phyloP scores from a whole-genome alignment of 371 early-diverging fungal genomes.

The Smittium mucronatum region DNA sequence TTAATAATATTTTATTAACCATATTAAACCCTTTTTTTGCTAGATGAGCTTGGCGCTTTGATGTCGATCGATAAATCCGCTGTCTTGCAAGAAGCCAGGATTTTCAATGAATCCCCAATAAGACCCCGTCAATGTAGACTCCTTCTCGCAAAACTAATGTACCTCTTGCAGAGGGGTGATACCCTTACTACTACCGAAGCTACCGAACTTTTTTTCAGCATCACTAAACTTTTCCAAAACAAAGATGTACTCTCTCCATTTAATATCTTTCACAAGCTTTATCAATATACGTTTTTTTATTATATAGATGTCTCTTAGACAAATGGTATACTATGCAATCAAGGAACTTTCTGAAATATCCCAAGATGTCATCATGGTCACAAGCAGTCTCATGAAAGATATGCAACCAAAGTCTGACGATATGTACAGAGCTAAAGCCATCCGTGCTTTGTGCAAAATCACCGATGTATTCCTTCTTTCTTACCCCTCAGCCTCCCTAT shows the following conservation, averaged over 20 bases:
- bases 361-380: constrained; percentile 95
- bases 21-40: neutral
- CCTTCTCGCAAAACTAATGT: constrained; percentile 83
- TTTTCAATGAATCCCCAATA: constrained; percentile 93
- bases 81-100: constrained; percentile 91
- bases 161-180: constrained; percentile 81
- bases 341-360: constrained; percentile 87
- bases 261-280: neutral
- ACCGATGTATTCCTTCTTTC: constrained; percentile 60
- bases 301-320: constrained; percentile 65
- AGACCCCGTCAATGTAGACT: constrained; percentile 85
- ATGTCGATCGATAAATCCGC: constrained; percentile 72
- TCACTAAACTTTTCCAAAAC: constrained; percentile 92
- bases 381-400: constrained; percentile 88
- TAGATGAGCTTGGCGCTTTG: constrained; percentile 34
- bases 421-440: constrained; percentile 86
- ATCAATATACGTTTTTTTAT: neutral
- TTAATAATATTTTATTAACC: neutral
- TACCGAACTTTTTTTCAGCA: constrained; percentile 92
- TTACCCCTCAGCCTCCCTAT: neutral
- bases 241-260: constrained; percentile 66
- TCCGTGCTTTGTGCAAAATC: constrained; percentile 88
- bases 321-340: constrained; percentile 92
- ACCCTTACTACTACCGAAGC: constrained; percentile 82
- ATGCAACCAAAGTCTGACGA: constrained; percentile 85